Evolutionary conservation across 768 basidiomycete species (phyloP).

Genomic region (Chalciporus pseudorubinellus): DNA sequence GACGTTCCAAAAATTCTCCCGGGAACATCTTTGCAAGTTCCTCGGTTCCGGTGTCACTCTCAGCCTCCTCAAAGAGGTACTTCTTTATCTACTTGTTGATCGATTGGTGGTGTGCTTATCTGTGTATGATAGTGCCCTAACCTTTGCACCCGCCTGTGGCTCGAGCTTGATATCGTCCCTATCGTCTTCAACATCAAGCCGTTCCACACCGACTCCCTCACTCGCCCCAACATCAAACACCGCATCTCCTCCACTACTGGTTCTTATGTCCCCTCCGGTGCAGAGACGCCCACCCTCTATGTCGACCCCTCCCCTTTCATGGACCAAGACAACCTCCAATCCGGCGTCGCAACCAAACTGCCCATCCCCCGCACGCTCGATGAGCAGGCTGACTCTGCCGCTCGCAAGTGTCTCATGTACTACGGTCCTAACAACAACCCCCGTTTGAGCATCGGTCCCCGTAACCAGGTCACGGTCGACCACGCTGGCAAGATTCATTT

Average conservation of each 20-base stretch:
- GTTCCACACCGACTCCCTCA: constrained; percentile 75
- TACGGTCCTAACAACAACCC: constrained; percentile 83
- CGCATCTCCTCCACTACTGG: constrained; percentile 78
- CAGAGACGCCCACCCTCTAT: constrained; percentile 72
- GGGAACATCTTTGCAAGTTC: constrained; percentile 83
- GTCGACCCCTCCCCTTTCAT: constrained; percentile 56
- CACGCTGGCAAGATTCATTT: constrained; percentile 84
- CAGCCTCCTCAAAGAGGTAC: constrained; percentile 64
- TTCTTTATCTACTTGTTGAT: constrained; percentile 11
- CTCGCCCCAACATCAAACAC: constrained; percentile 78
- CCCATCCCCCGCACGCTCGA: constrained; percentile 77
- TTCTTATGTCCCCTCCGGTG: constrained; percentile 73
- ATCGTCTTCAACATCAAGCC: constrained; percentile 85
- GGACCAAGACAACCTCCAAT: constrained; percentile 37
- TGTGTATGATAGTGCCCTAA: constrained; percentile 56
- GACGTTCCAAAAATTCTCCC: constrained; percentile 68
- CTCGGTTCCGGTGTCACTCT: constrained; percentile 79
- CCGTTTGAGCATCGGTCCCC: constrained; percentile 74
- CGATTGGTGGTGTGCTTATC: constrained; percentile 18
- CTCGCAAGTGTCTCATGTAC: constrained; percentile 81
- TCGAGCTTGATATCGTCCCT: constrained; percentile 80
- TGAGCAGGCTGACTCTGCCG: constrained; percentile 85
- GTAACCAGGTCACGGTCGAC: constrained; percentile 88
- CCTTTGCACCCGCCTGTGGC: constrained; percentile 82
- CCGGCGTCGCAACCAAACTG: constrained; percentile 52